Conservation (phyloP, 768 basidiomycete genomes). For the Hebeloma cylindrosporum region DNA sequence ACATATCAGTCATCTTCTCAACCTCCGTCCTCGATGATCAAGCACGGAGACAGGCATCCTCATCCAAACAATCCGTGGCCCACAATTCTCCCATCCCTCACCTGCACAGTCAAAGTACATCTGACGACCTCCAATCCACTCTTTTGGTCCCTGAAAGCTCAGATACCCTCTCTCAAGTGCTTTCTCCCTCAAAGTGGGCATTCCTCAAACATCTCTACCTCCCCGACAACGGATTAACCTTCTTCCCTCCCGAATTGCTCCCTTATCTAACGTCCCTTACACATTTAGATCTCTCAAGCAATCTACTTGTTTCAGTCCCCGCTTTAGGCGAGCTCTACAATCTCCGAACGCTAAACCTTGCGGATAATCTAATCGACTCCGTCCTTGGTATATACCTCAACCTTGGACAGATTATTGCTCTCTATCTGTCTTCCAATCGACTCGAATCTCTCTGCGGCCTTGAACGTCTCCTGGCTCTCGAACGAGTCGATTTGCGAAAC, state of each 20-base stretch:
- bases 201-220: slow-evolving; percentile 75
- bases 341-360: slow-evolving; percentile 89
- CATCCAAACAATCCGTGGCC: slow-evolving; percentile 37
- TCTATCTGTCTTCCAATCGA: slow-evolving; percentile 85
- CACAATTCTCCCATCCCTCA: too few species aligned
- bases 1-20: slow-evolving; percentile 75
- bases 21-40: slow-evolving; percentile 79
- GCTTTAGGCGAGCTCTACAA: slow-evolving; percentile 70
- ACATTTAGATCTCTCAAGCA: slow-evolving; percentile 87
- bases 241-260: slow-evolving; percentile 67
- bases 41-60: slow-evolving; percentile 52
- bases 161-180: slow-evolving; percentile 30
- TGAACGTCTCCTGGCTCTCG: slow-evolving; percentile 82
- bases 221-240: slow-evolving; percentile 79
- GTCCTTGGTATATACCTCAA: slow-evolving; percentile 84
- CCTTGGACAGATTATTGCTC: slow-evolving; percentile 70
- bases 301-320: slow-evolving; percentile 88
- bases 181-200: slow-evolving; percentile 70
- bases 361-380: slow-evolving; percentile 97
- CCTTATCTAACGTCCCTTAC: slow-evolving; percentile 71
- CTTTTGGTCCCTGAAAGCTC: too few species aligned
- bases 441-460: slow-evolving; percentile 95
- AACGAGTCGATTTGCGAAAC: slow-evolving; percentile 78
- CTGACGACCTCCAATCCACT: too few species aligned
- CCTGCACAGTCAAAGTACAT: too few species aligned